Conservation (phyloP, 2,329 filamentous ascomycete species). For the Colletotrichum lindemuthianum region DNA sequence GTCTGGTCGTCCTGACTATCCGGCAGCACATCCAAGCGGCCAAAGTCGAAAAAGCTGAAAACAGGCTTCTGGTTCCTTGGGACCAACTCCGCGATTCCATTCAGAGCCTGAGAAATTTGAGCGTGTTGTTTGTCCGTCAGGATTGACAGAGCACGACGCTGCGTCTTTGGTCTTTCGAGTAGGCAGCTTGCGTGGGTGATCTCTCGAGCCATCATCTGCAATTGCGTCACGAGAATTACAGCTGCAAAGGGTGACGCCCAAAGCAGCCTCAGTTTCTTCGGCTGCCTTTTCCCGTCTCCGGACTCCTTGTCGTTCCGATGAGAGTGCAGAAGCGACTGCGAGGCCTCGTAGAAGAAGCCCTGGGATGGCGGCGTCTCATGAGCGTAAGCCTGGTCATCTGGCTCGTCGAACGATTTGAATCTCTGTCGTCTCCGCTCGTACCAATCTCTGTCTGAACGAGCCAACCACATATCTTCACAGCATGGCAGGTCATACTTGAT, state of each 20-base stretch:
- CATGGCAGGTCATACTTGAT: constrained; percentile 29
- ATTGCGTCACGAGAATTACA: constrained; percentile 23
- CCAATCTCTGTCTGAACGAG: constrained; percentile 18
- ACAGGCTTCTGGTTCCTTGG: constrained; percentile 16
- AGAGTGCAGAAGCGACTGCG: constrained; percentile 10
- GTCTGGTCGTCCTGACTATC: constrained; percentile 15
- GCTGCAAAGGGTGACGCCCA: constrained; percentile 23
- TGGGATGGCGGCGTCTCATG: constrained; percentile 20
- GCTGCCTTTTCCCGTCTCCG: neutral
- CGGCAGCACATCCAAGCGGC: constrained; percentile 16
- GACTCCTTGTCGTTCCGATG: neutral
- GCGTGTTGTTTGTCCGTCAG: constrained; percentile 24
- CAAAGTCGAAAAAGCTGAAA: constrained; percentile 24
- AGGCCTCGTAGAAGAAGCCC: constrained; percentile 23
- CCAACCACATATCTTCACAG: constrained; percentile 22
- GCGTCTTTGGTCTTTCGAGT: constrained; percentile 12
- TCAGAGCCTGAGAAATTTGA: constrained; percentile 15
- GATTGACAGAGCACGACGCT: constrained; percentile 16
- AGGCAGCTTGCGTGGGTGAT: constrained; percentile 24
- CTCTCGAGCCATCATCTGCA: constrained; percentile 25
- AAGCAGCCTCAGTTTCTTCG: constrained; percentile 15
- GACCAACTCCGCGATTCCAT: constrained; percentile 16
- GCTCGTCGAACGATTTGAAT: constrained; percentile 26
- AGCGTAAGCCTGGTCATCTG: constrained; percentile 14
- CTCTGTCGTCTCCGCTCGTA: constrained; percentile 14